Evolutionary conservation across 1,139 yeast species (phyloP).

Genomic region (Yamadazyma mexicana): DNA sequence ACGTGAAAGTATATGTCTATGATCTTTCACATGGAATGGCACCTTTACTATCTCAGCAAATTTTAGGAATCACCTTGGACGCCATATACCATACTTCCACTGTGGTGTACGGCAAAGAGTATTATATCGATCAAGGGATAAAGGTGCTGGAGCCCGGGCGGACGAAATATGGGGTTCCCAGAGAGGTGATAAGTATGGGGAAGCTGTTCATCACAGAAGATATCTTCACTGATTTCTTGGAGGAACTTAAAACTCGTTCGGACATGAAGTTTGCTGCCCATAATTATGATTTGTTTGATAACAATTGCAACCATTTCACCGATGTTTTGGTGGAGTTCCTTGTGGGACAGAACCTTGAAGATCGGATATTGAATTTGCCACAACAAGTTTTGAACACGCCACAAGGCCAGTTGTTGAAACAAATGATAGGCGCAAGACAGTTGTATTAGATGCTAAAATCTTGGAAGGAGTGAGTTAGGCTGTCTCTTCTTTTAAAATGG

Average conservation of each 20-base stretch:
- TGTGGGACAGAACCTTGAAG: constrained; percentile 50
- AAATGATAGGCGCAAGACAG: constrained; percentile 20
- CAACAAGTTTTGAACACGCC: constrained; percentile 59
- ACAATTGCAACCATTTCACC: constrained; percentile 71
- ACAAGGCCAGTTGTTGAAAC: constrained; percentile 48
- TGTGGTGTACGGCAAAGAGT: constrained; percentile 55
- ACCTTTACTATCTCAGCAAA: constrained; percentile 40
- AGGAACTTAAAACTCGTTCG: constrained; percentile 42
- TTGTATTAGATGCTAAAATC: constrained; percentile 4
- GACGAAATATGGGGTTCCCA: constrained; percentile 62
- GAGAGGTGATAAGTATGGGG: constrained; percentile 55
- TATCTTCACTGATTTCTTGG: constrained; percentile 51
- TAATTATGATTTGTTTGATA: constrained; percentile 58
- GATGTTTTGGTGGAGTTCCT: constrained; percentile 58
- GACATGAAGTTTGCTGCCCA: constrained; percentile 46
- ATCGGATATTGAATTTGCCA: constrained; percentile 56
- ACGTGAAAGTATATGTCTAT: constrained; percentile 61
- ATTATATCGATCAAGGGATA: constrained; percentile 64
- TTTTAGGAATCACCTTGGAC: constrained; percentile 50
- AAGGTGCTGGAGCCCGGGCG: constrained; percentile 47
- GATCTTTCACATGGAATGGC: constrained; percentile 57
- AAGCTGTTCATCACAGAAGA: constrained; percentile 52
- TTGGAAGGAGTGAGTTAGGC: too few relatives aligned
- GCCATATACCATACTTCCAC: constrained; percentile 72
- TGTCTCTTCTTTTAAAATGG: too few relatives aligned